phyloP scores from a whole-genome alignment of 177 flowering plant species.

The Vitis hybrid region DNA sequence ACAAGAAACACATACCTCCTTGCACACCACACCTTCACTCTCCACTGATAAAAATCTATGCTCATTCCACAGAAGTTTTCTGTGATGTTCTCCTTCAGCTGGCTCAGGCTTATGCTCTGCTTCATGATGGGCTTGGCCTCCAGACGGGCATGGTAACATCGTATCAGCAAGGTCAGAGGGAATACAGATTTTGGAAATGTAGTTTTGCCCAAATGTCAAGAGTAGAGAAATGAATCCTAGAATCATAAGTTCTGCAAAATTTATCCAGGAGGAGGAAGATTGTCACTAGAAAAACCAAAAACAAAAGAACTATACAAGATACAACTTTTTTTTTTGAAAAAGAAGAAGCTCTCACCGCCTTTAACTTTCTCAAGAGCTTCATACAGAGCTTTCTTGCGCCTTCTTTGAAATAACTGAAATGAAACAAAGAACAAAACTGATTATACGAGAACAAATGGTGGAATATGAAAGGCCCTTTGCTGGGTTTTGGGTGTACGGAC shows the following conservation, averaged over 20 bases:
- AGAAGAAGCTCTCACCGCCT: constrained; percentile 44
- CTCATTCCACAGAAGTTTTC: constrained; percentile 56
- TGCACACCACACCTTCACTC: constrained; percentile 25
- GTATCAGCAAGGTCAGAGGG: constrained; percentile 43
- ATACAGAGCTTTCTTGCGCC: constrained; percentile 52
- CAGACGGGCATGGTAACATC: constrained; percentile 68
- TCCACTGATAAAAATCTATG: constrained; percentile 48
- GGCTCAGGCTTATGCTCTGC: not conserved
- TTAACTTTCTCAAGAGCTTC: constrained; percentile 93
- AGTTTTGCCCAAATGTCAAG: constrained; percentile 71
- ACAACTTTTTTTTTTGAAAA: not conserved
- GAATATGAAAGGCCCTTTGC: not conserved
- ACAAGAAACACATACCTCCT: constrained; percentile 28
- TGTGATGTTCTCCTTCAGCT: constrained; percentile 30
- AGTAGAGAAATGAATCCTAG: constrained; percentile 86
- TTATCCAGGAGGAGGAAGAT: not conserved
- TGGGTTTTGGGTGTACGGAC: no score
- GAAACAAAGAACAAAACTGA: not conserved
- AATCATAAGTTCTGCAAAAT: constrained; percentile 87
- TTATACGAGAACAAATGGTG: not conserved
- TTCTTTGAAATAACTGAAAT: constrained; percentile 54
- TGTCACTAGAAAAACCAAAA: not conserved
- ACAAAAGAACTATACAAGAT: not conserved
- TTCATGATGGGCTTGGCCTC: not conserved
- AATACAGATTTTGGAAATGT: constrained; percentile 66